These are phyloP conservation scores for Catunica adiposa DNA, from an alignment of 2,329 filamentous ascomycete genomes.

Conservation along the genomic window DNA sequence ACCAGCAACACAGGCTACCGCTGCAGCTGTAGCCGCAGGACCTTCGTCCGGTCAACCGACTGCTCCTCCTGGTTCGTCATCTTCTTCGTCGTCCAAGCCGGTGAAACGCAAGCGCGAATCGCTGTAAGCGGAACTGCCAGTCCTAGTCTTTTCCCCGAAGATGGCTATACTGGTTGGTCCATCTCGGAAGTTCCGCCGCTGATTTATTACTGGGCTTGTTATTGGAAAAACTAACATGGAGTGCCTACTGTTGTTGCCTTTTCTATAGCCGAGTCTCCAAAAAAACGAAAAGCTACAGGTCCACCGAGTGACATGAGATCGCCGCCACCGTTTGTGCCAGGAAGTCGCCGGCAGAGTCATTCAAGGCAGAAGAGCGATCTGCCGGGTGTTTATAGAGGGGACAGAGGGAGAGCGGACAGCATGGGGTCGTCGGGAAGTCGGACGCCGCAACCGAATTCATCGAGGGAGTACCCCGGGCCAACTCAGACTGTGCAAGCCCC, in stretches of 20 bases:
- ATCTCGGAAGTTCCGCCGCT: not conserved
- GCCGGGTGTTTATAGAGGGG: conserved; percentile 2
- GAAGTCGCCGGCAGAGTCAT: conserved; percentile 37
- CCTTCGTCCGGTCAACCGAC: conserved; percentile 43
- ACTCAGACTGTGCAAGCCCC: not conserved
- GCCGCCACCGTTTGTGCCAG: conserved; percentile 16
- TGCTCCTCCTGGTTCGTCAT: conserved; percentile 57
- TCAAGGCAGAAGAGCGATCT: conserved; percentile 49
- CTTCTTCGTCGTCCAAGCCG: conserved; percentile 9
- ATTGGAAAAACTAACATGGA: not conserved
- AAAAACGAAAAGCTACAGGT: conserved; percentile 64
- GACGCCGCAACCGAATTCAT: conserved; percentile 4
- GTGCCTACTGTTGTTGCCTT: not conserved
- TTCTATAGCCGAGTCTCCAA: conserved; percentile 50
- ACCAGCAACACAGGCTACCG: conserved; percentile 21
- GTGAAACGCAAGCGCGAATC: conserved; percentile 30
- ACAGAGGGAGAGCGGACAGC: not conserved
- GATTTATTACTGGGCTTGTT: too few relatives aligned
- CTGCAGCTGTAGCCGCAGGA: not conserved
- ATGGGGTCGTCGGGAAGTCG: not conserved
- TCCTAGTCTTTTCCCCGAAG: too few relatives aligned
- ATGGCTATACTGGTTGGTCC: not conserved
- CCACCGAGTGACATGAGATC: conserved; percentile 28
- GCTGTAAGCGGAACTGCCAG: conserved; percentile 15
- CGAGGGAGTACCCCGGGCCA: not conserved